These are phyloP conservation scores for Xylaria polymorpha DNA, from an alignment of 2,329 filamentous ascomycete species.

Conservation along the genomic window DNA sequence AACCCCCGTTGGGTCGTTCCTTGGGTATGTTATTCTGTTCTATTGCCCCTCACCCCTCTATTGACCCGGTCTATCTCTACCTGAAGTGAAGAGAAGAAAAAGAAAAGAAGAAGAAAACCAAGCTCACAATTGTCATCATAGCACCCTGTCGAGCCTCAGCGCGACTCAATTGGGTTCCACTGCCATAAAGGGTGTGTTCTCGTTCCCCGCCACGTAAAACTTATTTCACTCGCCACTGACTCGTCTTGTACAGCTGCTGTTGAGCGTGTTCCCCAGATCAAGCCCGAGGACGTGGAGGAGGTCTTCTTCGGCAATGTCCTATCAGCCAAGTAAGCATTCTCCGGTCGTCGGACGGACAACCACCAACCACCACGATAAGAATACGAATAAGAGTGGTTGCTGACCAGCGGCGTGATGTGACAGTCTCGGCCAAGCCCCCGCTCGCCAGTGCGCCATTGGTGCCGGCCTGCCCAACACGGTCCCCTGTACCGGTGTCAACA, in stretches of 20 bases:
- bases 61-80: not conserved
- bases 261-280: constrained; percentile 85
- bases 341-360: not conserved
- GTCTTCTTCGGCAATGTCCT: constrained; percentile 99
- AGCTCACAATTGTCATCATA: constrained; percentile 54
- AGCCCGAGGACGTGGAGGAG: constrained; percentile 90
- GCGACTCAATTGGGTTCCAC: constrained; percentile 88
- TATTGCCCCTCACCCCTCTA: not conserved
- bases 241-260: constrained; percentile 70
- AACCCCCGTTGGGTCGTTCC: constrained; percentile 93
- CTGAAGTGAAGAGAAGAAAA: not conserved
- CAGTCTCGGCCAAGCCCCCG: constrained; percentile 95
- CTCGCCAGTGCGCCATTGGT: constrained; percentile 90
- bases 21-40: constrained; percentile 73
- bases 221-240: constrained; percentile 12
- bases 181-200: constrained; percentile 86
- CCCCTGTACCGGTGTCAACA: constrained; percentile 95
- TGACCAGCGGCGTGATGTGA: constrained; percentile 32
- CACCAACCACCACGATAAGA: not conserved
- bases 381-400: constrained; percentile 3
- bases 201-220: not conserved
- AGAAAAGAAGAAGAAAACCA: constrained; percentile 4
- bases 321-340: constrained; percentile 79
- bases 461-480: constrained; percentile 85
- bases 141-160: constrained; percentile 87